Conservation (phyloP, 225 moss, liverwort and hornwort genomes). For the Lunularia cruciata region DNA sequence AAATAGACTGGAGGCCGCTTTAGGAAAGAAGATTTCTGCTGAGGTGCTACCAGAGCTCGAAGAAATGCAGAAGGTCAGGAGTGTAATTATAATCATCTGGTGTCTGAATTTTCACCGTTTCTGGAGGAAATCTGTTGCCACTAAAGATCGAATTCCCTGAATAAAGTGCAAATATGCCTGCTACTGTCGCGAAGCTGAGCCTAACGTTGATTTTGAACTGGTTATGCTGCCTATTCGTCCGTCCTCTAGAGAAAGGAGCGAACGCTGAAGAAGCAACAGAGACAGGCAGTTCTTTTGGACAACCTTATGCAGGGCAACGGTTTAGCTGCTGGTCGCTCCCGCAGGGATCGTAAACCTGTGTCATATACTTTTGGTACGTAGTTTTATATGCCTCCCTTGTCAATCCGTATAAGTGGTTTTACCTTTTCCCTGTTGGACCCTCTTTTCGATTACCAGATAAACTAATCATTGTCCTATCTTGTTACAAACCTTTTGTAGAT, state of each 20-base stretch:
- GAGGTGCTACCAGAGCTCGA: constrained; percentile 80
- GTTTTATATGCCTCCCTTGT: background rate
- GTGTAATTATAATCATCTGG: background rate
- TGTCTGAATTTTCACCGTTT: too few species aligned
- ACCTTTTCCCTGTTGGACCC: too few species aligned
- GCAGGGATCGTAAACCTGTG: constrained; percentile 91
- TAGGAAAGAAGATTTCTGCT: constrained; percentile 71
- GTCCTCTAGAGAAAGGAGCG: constrained; percentile 73
- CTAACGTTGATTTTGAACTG: background rate
- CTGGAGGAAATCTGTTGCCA: too few species aligned
- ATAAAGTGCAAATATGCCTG: too few species aligned
- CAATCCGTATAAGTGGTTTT: too few species aligned
- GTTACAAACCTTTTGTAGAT: constrained; percentile 33
- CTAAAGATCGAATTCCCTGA: too few species aligned
- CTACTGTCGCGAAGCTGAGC: too few species aligned
- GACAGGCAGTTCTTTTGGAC: constrained; percentile 85
- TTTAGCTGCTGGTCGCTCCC: constrained; percentile 87
- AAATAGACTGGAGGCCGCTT: constrained; percentile 70
- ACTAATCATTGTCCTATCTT: background rate
- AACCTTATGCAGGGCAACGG: constrained; percentile 76
- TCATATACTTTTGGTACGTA: constrained; percentile 81
- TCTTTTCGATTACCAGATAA: background rate
- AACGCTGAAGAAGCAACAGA: constrained; percentile 81
- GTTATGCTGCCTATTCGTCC: background rate
- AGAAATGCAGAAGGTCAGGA: constrained; percentile 69